Conservation (phyloP, 2,329 filamentous ascomycete genomes). For the Chaetomiaceae sp. region DNA sequence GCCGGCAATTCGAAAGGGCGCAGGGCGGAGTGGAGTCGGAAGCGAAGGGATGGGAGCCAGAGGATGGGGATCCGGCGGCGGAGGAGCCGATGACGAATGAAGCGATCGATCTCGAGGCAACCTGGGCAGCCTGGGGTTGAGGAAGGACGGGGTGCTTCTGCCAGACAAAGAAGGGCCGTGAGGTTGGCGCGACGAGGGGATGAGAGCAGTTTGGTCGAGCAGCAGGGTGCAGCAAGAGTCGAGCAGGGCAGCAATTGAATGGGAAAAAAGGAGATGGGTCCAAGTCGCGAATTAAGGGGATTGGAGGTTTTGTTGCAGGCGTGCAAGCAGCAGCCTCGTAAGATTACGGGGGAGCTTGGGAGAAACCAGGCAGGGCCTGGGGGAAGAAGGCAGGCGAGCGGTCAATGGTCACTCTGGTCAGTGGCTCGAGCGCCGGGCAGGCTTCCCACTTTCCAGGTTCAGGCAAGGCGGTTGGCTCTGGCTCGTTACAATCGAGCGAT, state of each 20-base stretch:
- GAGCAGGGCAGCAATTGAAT: conserved; percentile 16
- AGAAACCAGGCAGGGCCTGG: conserved; percentile 19
- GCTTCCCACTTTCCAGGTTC: conserved; percentile 2
- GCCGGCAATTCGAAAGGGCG: conserved; percentile 24
- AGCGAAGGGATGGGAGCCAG: conserved; percentile 19
- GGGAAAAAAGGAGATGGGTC: conserved; percentile 17
- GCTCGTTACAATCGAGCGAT: conserved; percentile 2
- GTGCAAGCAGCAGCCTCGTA: conserved; percentile 22
- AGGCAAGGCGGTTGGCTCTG: background rate
- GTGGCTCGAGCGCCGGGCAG: conserved; percentile 7
- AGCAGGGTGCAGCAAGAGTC: conserved; percentile 5
- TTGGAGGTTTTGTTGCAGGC: conserved; percentile 20
- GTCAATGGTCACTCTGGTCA: conserved; percentile 12
- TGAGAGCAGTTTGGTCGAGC: conserved; percentile 1
- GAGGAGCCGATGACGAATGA: conserved; percentile 23
- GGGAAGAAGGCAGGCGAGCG: conserved; percentile 8
- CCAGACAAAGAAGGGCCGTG: conserved; percentile 11
- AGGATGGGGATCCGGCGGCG: conserved; percentile 17
- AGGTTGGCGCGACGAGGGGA: conserved; percentile 3
- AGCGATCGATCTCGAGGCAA: conserved; percentile 20
- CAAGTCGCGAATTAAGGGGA: conserved; percentile 19
- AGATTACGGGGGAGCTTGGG: conserved; percentile 25
- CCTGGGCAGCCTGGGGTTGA: background rate
- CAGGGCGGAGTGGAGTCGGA: conserved; percentile 24
- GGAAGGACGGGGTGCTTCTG: conserved; percentile 11